A percentile compares a stretch with the other conserved stretches of the same genome.
Conservation (phyloP, 352 stramenopile genomes). For the Phytophthora idaei region DNA sequence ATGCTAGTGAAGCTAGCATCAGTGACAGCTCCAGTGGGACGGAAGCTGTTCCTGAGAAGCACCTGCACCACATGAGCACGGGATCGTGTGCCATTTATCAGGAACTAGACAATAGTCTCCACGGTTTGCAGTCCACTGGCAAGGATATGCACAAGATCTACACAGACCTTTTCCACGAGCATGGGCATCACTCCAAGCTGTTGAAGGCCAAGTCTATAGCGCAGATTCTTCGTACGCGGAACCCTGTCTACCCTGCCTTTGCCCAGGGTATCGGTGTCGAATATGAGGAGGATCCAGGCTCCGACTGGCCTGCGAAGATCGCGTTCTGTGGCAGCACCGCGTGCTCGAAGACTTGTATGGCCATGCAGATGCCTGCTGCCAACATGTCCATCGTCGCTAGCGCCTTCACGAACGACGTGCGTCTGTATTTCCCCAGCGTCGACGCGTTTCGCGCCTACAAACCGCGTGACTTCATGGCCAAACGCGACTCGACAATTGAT, state of each 20-base stretch:
- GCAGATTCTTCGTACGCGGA: conserved; percentile 50
- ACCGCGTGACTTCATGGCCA: conserved; percentile 36
- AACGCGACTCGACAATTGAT: conserved; percentile 15
- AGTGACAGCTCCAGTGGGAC: conserved; percentile 15
- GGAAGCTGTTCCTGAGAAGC: conserved; percentile 18
- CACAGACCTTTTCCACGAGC: conserved; percentile 58
- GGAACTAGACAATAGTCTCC: conserved; percentile 38
- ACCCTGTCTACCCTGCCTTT: conserved; percentile 41
- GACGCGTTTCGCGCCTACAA: conserved; percentile 50
- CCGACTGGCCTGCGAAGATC: conserved; percentile 46
- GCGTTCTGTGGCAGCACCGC: conserved; percentile 56
- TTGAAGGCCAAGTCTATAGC: conserved; percentile 47
- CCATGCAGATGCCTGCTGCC: conserved; percentile 44
- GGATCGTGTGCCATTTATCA: conserved; percentile 58
- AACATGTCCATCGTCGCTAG: conserved; percentile 54
- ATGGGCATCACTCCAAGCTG: conserved; percentile 48
- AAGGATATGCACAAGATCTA: conserved; percentile 72
- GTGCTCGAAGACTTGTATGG: conserved; percentile 63
- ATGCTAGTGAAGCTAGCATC: conserved; percentile 12
- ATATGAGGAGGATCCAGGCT: conserved; percentile 29
- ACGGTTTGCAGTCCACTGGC: conserved; percentile 51
- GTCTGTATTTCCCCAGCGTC: conserved; percentile 41
- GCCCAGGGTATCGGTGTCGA: conserved; percentile 51
- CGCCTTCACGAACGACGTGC: conserved; percentile 55
- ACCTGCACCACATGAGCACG: conserved; percentile 44